Evolutionary conservation across 2,329 filamentous ascomycete genomes (phyloP).

Genomic region (Pseudogymnoascus sp.): DNA sequence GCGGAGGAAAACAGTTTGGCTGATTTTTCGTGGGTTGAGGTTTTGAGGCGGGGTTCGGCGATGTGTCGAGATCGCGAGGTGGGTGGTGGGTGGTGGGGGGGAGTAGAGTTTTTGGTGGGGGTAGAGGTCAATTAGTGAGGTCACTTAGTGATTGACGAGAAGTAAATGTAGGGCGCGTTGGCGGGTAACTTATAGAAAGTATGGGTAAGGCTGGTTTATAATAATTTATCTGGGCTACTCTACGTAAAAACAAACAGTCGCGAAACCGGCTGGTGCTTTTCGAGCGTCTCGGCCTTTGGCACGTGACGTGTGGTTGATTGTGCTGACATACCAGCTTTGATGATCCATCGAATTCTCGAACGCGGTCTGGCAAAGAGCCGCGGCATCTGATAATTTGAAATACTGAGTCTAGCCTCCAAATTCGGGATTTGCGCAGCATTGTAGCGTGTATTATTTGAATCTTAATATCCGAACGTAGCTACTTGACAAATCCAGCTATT

Average conservation of each 20-base stretch:
- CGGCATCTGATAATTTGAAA: slow-evolving; percentile 7
- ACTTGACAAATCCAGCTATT: background rate
- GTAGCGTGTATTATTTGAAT: background rate
- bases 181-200: slow-evolving; percentile 4
- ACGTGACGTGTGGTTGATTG: background rate
- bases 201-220: slow-evolving; percentile 7
- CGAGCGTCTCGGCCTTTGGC: slow-evolving; percentile 4
- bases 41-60: background rate
- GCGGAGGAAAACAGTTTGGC: slow-evolving; percentile 90
- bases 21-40: slow-evolving; percentile 22
- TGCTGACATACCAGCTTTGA: slow-evolving; percentile 3
- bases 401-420: background rate
- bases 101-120: background rate
- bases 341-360: background rate
- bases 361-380: background rate
- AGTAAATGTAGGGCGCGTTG: background rate
- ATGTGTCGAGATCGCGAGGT: slow-evolving; percentile 1
- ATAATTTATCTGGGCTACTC: background rate
- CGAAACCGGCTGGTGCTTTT: slow-evolving; percentile 1
- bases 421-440: background rate
- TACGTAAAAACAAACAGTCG: background rate
- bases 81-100: background rate
- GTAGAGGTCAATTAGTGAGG: background rate
- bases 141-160: background rate
- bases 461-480: background rate